phyloP scores from a whole-genome alignment of 2,329 filamentous ascomycete species.

The Periconia digitata region DNA sequence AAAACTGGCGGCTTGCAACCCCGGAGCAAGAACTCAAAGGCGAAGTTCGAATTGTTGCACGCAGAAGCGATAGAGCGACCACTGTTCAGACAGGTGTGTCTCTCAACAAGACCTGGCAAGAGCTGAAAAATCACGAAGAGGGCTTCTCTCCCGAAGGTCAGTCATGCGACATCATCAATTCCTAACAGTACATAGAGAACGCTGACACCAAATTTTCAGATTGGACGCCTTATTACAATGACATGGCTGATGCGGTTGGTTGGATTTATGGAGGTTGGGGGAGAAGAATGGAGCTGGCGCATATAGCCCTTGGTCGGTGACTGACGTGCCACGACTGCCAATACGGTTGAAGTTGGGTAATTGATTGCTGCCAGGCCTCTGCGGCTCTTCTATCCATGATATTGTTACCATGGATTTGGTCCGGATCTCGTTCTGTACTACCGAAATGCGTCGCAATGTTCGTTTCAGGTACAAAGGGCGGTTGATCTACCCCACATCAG shows the following conservation, averaged over 20 bases:
- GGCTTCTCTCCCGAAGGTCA: conserved; percentile 31
- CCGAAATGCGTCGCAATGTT: conserved; percentile 2
- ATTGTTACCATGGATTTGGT: neutral
- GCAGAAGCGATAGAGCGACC: conserved; percentile 27
- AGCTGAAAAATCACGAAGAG: conserved; percentile 29
- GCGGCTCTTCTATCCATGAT: conserved; percentile 8
- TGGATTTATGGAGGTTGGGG: conserved; percentile 41
- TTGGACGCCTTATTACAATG: conserved; percentile 38
- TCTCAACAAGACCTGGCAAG: conserved; percentile 31
- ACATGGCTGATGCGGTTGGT: conserved; percentile 38
- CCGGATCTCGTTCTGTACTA: neutral
- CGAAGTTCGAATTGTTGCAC: conserved; percentile 34
- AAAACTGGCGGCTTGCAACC: conserved; percentile 26
- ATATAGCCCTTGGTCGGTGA: conserved; percentile 22
- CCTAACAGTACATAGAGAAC: neutral
- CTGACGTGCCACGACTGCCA: conserved; percentile 4
- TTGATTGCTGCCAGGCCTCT: conserved; percentile 13
- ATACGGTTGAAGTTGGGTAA: conserved; percentile 7
- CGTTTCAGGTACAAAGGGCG: conserved; percentile 7
- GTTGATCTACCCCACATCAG: conserved; percentile 6
- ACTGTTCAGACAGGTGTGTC: conserved; percentile 29
- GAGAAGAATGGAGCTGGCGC: conserved; percentile 33
- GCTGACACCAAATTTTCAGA: conserved; percentile 15
- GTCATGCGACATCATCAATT: conserved; percentile 2
- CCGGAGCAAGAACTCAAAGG: conserved; percentile 37